Evolutionary conservation across 768 basidiomycete species (phyloP).

Genomic region (Boletus speciosus): DNA sequence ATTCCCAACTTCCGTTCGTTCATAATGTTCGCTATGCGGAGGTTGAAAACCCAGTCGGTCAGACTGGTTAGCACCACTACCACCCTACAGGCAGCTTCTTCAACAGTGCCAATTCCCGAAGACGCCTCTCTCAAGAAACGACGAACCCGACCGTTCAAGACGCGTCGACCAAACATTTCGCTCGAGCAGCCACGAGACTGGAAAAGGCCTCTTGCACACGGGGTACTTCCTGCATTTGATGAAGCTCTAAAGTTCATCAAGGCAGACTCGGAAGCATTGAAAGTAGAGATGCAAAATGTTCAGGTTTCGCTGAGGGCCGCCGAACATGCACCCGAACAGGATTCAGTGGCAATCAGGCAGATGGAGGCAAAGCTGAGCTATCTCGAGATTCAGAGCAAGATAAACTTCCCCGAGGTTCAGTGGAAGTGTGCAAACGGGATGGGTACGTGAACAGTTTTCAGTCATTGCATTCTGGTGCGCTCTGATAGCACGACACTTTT

Average conservation of each 20-base stretch:
- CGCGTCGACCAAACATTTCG: conserved; percentile 51
- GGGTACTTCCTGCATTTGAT: conserved; percentile 79
- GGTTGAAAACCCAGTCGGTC: conserved; percentile 4
- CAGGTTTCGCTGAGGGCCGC: conserved; percentile 17
- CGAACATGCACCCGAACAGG: conserved; percentile 24
- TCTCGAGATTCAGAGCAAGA: conserved; percentile 73
- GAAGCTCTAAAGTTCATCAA: conserved; percentile 71
- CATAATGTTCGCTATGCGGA: conserved; percentile 18
- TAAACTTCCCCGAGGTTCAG: conserved; percentile 80
- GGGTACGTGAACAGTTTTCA: conserved; percentile 46
- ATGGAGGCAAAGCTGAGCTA: conserved; percentile 51
- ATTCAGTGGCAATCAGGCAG: conserved; percentile 39
- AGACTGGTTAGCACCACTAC: conserved; percentile 7
- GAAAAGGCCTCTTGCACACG: conserved; percentile 58
- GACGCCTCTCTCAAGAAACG: conserved; percentile 1
- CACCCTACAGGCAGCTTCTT: conserved; percentile 7
- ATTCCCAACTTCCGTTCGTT: background rate
- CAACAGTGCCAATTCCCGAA: background rate
- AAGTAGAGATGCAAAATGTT: conserved; percentile 26
- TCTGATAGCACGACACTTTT: background rate
- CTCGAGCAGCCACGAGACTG: conserved; percentile 54
- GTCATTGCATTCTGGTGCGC: background rate
- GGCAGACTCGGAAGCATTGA: conserved; percentile 52
- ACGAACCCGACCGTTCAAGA: conserved; percentile 18
- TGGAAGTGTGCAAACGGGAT: conserved; percentile 78